Evolutionary conservation across 2,329 filamentous ascomycete species (phyloP).

Genomic region (Penicillium aurantiogriseum): DNA sequence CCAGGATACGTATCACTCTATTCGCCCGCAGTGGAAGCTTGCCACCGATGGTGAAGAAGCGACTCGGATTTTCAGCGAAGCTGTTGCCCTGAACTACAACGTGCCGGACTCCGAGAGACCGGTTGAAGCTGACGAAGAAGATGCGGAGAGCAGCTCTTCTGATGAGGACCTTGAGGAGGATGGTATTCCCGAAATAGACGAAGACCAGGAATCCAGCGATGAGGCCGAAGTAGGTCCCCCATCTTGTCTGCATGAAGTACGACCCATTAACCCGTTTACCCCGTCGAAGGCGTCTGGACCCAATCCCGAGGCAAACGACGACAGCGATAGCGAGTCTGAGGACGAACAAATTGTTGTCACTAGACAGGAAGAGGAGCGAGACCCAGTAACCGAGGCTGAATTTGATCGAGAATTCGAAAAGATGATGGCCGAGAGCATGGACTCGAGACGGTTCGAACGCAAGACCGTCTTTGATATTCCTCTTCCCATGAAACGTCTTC

Average conservation of each 20-base stretch:
- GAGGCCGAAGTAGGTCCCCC: constrained; percentile 43
- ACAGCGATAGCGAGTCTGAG: constrained; percentile 53
- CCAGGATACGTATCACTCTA: constrained; percentile 82
- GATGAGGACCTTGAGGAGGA: constrained; percentile 73
- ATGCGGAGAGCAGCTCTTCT: constrained; percentile 66
- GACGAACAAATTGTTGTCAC: constrained; percentile 89
- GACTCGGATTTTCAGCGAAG: constrained; percentile 75
- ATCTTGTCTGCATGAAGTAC: neutral
- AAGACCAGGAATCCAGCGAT: constrained; percentile 53
- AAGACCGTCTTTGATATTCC: constrained; percentile 96
- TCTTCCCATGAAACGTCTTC: constrained; percentile 76
- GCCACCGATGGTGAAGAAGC: constrained; percentile 79
- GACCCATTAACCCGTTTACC: constrained; percentile 13
- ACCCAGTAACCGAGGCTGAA: constrained; percentile 92
- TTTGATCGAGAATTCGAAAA: constrained; percentile 98
- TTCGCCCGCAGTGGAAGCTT: constrained; percentile 90
- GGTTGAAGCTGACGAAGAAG: constrained; percentile 73
- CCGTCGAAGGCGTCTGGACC: constrained; percentile 41
- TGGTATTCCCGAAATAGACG: constrained; percentile 53
- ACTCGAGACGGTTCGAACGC: constrained; percentile 92
- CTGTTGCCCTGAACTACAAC: constrained; percentile 88
- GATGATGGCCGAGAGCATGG: constrained; percentile 96
- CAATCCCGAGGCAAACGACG: constrained; percentile 46
- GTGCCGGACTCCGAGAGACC: constrained; percentile 68
- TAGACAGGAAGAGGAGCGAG: constrained; percentile 81